Conservation (phyloP, 371 early-diverging fungal species). For the Vairimorpha apis region DNA sequence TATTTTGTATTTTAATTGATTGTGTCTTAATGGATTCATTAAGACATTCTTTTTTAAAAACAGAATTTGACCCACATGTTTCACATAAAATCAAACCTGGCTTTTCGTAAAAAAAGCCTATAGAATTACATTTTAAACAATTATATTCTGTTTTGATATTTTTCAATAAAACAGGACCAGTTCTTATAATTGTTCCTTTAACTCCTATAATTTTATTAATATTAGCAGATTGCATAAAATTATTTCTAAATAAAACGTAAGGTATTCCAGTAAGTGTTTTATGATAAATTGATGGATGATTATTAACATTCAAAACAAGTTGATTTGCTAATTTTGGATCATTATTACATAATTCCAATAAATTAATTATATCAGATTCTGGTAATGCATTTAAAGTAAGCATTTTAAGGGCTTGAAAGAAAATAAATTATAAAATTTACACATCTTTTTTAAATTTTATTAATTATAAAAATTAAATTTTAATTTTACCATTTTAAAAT, state of each 20-base stretch:
- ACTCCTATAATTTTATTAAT: slow-evolving; percentile 52
- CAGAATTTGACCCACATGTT: slow-evolving; percentile 45
- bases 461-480: too few relatives aligned
- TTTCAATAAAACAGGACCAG: slow-evolving; percentile 49
- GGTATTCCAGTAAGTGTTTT: slow-evolving; percentile 45
- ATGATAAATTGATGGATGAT: slow-evolving; percentile 7
- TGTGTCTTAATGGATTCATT: slow-evolving; percentile 45
- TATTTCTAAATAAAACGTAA: slow-evolving; percentile 30
- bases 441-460: too few relatives aligned
- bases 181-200: slow-evolving; percentile 57
- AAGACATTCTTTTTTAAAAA: slow-evolving; percentile 33
- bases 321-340: slow-evolving; percentile 52
- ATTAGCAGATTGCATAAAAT: slow-evolving; percentile 27
- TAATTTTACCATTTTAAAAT: too few relatives aligned
- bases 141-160: slow-evolving; percentile 28
- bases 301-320: slow-evolving; percentile 22
- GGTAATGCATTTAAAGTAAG: background rate
- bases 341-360: slow-evolving; percentile 49
- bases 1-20: slow-evolving; percentile 55
- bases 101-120: slow-evolving; percentile 11
- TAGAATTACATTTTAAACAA: slow-evolving; percentile 52
- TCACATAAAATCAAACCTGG: slow-evolving; percentile 37
- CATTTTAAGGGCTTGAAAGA: background rate
- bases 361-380: slow-evolving; percentile 29
- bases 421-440: background rate